A percentile compares a stretch with the other conserved stretches of the same genome.
Evolutionary conservation across 768 basidiomycete species (phyloP).

Genomic region (Pleurotus sapidus): DNA sequence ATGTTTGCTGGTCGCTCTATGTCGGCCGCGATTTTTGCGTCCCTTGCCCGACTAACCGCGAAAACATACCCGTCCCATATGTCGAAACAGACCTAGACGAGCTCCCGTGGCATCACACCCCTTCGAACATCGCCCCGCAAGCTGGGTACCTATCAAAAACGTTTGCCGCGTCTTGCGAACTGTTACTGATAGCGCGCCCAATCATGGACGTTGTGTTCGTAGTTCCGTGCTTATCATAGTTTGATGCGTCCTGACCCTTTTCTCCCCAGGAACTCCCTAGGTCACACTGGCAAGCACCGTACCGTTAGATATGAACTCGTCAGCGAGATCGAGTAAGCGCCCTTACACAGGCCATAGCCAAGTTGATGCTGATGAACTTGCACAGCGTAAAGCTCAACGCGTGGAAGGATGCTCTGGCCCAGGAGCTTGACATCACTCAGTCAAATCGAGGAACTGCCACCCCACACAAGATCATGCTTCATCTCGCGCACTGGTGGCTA

Average conservation of each 20-base stretch:
- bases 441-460: slow-evolving; percentile 44
- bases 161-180: slow-evolving; percentile 46
- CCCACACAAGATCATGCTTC: slow-evolving; percentile 55
- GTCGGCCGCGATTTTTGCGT: slow-evolving; percentile 62
- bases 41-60: slow-evolving; percentile 30
- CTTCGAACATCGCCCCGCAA: slow-evolving; percentile 35
- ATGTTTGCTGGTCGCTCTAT: slow-evolving; percentile 64
- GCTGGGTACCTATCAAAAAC: slow-evolving; percentile 42
- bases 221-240: neutral
- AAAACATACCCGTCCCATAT: slow-evolving; percentile 42
- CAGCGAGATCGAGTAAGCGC: slow-evolving; percentile 50
- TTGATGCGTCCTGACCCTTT: neutral
- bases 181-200: slow-evolving; percentile 44
- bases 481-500: slow-evolving; percentile 56
- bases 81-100: slow-evolving; percentile 49
- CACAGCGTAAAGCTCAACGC: slow-evolving; percentile 42
- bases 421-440: slow-evolving; percentile 48
- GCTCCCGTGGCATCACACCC: slow-evolving; percentile 40
- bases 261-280: slow-evolving; percentile 38
- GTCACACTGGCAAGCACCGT: slow-evolving; percentile 33
- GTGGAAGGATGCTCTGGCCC: slow-evolving; percentile 42
- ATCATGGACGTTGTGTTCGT: slow-evolving; percentile 58
- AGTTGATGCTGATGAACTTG: neutral
- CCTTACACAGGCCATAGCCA: neutral
- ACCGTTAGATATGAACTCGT: slow-evolving; percentile 44